Base-by-base conservation (phyloP, 306 rosid species). In the Crataegus laevigata region DNA sequence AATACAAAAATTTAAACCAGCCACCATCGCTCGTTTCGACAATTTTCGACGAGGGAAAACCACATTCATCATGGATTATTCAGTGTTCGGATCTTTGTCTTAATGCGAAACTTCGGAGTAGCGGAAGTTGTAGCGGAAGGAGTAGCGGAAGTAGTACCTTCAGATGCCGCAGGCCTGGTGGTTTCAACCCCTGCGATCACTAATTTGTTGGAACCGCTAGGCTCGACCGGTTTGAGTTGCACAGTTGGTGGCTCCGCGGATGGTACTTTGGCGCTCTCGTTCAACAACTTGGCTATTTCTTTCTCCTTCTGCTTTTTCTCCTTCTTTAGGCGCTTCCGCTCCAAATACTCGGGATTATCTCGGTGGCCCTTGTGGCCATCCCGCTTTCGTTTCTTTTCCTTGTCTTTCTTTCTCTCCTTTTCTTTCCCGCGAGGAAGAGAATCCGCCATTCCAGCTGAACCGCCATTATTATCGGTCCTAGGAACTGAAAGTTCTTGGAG, bases 311-410 rank as follows among this genome's bases (percentile, higher is more conserved):
- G 93, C 78, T 78, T 91, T 51, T 89, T 91, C 86, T 90, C 96
- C 81, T 94, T 90, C 89, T 91, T 94, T 70, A 90, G 71, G 10
- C 94, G 88, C 74, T 91, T 94, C 63, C 84, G 82, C 85, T 94
- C 96, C 77, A 89, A 80, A 82, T 94, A 94, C 80, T 82, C 93
- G 0, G 90, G 93, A 80, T 89, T 91, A 52, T 89, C 87, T 0
- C 73, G 84, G 79, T 74, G 93, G 15, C 87, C 88, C 79, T 88
- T 89, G 52, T 55, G 60, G 5, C 60, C 60, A 55, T 85, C 93
- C 71, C 89, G 83, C 78, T 84, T 94, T 77, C 96, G 82, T 76
- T 93, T 93, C 91, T 90, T 90, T 12, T 90, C 96, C 77, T 79
- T 89, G 77, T 83, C 85, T 82, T 81, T 90, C 75, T 86, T 91